A percentile compares a stretch with the other conserved stretches of the same genome.
phyloP scores from a whole-genome alignment of 129 eudicot genomes.

The Helichrysum umbraculigerum region DNA sequence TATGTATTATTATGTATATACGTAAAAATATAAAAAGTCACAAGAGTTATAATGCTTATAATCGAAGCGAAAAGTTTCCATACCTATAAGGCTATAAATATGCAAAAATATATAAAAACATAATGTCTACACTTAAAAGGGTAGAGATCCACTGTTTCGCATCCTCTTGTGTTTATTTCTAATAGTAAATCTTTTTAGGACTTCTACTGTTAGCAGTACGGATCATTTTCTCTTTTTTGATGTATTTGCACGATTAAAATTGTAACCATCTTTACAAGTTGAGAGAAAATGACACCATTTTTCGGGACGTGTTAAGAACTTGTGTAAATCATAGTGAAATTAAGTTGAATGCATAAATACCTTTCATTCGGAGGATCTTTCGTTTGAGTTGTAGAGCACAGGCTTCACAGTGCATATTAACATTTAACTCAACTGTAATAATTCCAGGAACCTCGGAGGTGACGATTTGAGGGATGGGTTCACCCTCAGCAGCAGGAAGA shows the following conservation, averaged over 20 bases:
- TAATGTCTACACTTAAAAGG: not conserved
- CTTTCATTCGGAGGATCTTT: conserved; percentile 93
- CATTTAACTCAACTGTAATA: conserved; percentile 72
- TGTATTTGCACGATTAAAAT: no score
- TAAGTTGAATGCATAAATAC: conserved; percentile 18
- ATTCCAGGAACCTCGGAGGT: conserved; percentile 77
- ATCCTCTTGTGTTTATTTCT: not conserved
- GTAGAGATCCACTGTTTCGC: not conserved
- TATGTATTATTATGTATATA: not conserved
- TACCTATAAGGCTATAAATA: no score
- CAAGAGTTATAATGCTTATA: not conserved
- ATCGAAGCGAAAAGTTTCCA: not conserved
- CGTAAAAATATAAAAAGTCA: not conserved
- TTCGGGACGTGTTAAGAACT: not conserved
- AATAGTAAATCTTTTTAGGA: not conserved
- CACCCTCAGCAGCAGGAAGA: conserved; percentile 79
- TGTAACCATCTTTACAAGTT: not conserved
- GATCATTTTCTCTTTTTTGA: not conserved
- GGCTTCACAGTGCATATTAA: conserved; percentile 94
- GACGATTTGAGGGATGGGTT: conserved; percentile 73
- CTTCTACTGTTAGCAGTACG: not conserved
- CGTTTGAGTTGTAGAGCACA: conserved; percentile 90
- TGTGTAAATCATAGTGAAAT: not conserved
- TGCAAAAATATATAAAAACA: not conserved
- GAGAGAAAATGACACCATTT: not conserved